Evolutionary conservation across 768 basidiomycete genomes (phyloP).

Genomic region (Psilocybe azurescens): DNA sequence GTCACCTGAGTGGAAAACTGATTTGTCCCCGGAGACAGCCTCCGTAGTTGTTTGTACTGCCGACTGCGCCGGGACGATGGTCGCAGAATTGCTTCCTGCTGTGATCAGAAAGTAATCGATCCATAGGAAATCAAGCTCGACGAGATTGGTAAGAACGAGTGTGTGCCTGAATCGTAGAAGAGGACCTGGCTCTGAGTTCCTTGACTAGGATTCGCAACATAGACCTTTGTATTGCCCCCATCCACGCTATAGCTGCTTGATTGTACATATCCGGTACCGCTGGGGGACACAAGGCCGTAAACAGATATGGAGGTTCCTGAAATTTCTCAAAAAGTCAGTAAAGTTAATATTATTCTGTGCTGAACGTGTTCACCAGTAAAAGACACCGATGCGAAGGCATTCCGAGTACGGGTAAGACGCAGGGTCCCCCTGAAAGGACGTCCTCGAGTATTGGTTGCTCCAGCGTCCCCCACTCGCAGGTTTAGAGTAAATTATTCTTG

Average conservation of each 20-base stretch:
- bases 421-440: conserved; percentile 1
- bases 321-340: too few species aligned
- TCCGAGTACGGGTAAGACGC: conserved; percentile 8
- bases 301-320: conserved; percentile 15
- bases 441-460: not conserved
- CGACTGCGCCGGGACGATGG: too few species aligned
- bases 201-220: not conserved
- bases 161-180: conserved; percentile 13
- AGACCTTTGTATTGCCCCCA: not conserved
- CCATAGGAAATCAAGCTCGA: conserved; percentile 13
- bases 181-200: not conserved
- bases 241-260: conserved; percentile 15
- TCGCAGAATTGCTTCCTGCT: not conserved
- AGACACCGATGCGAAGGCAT: conserved; percentile 11
- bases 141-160: conserved; percentile 5
- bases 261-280: not conserved
- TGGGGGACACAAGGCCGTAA: conserved; percentile 9
- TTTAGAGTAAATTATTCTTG: conserved; percentile 11
- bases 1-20: not conserved
- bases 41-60: too few species aligned
- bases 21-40: too few species aligned
- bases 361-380: conserved; percentile 11
- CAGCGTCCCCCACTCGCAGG: conserved; percentile 14
- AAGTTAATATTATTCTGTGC: too few species aligned
- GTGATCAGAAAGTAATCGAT: conserved; percentile 10